Percentiles rank a stretch among this genome's conserved stretches.
Conservation (phyloP, 73 alveolate genomes). For the Paramecium pentaurelia region DNA sequence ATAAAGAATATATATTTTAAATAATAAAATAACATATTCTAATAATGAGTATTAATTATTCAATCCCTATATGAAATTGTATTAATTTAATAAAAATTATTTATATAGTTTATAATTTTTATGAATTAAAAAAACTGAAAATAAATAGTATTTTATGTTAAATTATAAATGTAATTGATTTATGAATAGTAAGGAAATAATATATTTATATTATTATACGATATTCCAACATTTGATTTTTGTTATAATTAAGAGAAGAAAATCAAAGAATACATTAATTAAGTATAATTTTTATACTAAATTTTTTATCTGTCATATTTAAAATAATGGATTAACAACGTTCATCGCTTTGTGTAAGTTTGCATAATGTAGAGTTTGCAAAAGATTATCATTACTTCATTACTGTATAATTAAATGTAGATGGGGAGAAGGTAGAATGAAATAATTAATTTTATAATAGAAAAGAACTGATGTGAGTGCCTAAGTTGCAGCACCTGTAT, state of each 20-base stretch:
- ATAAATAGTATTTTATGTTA: not conserved
- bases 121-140: not conserved
- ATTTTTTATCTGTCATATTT: not conserved
- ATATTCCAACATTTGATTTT: not conserved
- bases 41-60: too few relatives aligned
- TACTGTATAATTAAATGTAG: constrained; percentile 94
- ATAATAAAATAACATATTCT: too few relatives aligned
- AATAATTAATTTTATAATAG: constrained; percentile 28
- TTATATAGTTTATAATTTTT: too few relatives aligned
- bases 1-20: too few relatives aligned
- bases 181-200: not conserved
- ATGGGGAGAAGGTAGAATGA: constrained; percentile 86
- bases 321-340: constrained; percentile 49
- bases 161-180: too few relatives aligned
- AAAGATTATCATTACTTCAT: constrained; percentile 96
- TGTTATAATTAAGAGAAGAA: not conserved
- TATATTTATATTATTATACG: too few relatives aligned
- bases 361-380: constrained; percentile 86
- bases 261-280: not conserved
- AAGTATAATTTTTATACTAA: not conserved
- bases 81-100: too few relatives aligned
- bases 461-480: constrained; percentile 97
- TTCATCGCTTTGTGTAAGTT: constrained; percentile 47
- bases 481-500: constrained; percentile 92
- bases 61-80: not conserved